Evolutionary conservation across 768 basidiomycete species (phyloP).

Genomic region (Tulasnella sp.): DNA sequence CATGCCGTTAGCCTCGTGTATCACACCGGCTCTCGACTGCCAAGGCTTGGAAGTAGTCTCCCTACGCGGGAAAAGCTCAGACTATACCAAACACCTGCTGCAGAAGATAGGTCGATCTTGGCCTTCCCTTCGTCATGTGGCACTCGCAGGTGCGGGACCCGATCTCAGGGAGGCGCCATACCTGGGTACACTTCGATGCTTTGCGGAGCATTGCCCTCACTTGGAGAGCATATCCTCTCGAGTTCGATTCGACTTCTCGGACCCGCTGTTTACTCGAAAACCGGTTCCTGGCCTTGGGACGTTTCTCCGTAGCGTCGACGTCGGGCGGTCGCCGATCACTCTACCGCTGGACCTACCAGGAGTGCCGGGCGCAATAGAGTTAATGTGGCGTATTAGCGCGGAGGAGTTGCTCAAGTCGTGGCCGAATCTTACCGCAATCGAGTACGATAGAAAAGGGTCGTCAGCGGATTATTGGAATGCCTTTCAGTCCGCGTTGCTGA

Average conservation of each 20-base stretch:
- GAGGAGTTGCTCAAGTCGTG: background rate
- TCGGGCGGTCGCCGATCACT: background rate
- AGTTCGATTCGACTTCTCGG: background rate
- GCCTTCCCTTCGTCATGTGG: background rate
- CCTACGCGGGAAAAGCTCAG: background rate
- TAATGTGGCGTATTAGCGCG: too few relatives aligned
- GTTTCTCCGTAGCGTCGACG: background rate
- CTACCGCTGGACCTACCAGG: background rate
- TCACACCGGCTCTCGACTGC: background rate
- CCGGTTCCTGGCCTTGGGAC: background rate
- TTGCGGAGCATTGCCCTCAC: background rate
- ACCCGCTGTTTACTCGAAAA: background rate
- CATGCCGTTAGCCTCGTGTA: background rate
- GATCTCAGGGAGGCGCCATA: background rate
- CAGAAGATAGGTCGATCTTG: background rate
- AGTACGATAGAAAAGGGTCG: background rate
- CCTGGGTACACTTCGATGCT: background rate
- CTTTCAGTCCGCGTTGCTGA: too few relatives aligned
- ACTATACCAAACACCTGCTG: background rate
- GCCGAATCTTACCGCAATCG: background rate
- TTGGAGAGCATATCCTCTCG: background rate
- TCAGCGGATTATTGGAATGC: too few relatives aligned
- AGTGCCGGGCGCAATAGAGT: background rate
- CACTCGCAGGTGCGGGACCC: background rate
- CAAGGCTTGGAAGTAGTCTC: background rate